These are phyloP conservation scores for Dactylis glomerata DNA, from an alignment of 176 grass and related monocot species.

Conservation along the genomic window DNA sequence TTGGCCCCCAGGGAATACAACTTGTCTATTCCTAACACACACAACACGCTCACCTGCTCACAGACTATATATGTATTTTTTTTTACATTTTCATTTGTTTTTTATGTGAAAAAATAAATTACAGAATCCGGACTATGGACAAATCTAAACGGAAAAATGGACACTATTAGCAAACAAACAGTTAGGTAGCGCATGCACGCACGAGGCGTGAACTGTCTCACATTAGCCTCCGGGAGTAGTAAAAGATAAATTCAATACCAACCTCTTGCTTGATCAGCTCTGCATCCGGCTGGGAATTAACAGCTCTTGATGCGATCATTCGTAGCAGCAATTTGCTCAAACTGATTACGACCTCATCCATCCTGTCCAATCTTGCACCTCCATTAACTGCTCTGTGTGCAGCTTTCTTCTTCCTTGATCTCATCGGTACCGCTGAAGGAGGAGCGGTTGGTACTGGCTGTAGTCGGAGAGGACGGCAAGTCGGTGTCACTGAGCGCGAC, in stretches of 20 bases:
- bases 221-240: neutral
- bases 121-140: neutral
- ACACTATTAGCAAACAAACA: neutral
- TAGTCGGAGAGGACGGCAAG: constrained; percentile 19
- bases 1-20: no score
- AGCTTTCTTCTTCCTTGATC: neutral
- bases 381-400: neutral
- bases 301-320: neutral
- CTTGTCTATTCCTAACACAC: no score
- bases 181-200: constrained; percentile 4
- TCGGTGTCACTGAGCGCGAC: constrained; percentile 16
- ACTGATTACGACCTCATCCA: neutral
- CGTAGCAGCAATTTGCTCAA: neutral
- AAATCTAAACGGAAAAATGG: neutral
- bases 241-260: neutral
- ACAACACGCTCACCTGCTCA: neutral
- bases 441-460: constrained; percentile 21
- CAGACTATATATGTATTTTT: neutral
- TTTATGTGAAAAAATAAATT: neutral
- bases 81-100: neutral
- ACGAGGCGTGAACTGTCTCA: neutral
- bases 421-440: neutral
- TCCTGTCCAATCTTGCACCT: neutral
- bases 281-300: constrained; percentile 7
- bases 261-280: neutral